These are phyloP conservation scores for Carpinus fangiana DNA, from an alignment of 306 rosid genomes.

Conservation along the genomic window DNA sequence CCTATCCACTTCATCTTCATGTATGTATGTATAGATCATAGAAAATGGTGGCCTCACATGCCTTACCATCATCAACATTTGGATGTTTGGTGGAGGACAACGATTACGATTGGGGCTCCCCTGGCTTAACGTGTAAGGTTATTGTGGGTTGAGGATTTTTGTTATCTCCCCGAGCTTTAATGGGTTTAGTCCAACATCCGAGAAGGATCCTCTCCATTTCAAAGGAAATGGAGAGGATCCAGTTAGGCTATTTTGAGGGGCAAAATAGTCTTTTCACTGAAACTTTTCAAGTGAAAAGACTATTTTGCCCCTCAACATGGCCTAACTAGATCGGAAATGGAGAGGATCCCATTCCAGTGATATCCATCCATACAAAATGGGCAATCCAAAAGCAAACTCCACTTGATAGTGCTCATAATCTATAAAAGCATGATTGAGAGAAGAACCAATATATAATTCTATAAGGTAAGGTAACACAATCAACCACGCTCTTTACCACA, in stretches of 20 bases:
- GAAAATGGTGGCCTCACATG: conserved; percentile 49
- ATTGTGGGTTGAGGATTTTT: background rate
- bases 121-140: conserved; percentile 3
- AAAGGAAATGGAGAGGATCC: too few relatives aligned
- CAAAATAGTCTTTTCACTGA: too few relatives aligned
- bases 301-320: too few relatives aligned
- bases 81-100: conserved; percentile 21
- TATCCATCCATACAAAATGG: conserved; percentile 3
- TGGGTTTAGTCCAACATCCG: too few relatives aligned
- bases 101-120: background rate
- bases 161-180: conserved; percentile 7
- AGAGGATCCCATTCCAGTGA: too few relatives aligned
- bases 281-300: too few relatives aligned
- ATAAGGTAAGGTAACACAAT: background rate
- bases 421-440: too few relatives aligned
- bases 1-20: background rate
- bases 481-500: background rate
- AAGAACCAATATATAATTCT: too few relatives aligned
- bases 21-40: background rate
- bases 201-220: too few relatives aligned
- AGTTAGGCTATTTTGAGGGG: too few relatives aligned
- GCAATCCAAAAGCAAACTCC: background rate
- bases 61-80: conserved; percentile 21
- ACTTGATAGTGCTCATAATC: too few relatives aligned
- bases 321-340: too few relatives aligned